phyloP scores from a whole-genome alignment of 441 rosid genomes.

The Adansonia grandidieri region DNA sequence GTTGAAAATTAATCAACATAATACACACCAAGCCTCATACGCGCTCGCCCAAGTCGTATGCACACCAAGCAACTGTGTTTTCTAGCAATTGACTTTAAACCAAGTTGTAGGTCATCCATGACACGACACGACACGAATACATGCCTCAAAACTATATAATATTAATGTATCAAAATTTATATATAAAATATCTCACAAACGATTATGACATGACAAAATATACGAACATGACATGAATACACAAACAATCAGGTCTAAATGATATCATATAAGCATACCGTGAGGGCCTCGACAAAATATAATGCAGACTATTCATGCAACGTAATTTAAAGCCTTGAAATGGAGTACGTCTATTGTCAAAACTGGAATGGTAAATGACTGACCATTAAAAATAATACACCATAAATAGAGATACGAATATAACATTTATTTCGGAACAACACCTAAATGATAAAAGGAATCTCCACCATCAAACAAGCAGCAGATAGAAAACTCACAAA shows the following conservation, averaged over 20 bases:
- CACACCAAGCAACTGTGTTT: not conserved
- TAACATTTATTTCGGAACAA: slow-evolving; percentile 1
- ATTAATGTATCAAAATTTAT: no score
- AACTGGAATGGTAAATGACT: not conserved
- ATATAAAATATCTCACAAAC: no score
- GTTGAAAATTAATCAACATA: not conserved
- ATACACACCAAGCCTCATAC: not conserved
- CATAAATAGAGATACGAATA: not conserved
- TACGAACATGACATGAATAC: no score
- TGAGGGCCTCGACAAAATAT: not conserved
- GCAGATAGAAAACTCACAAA: not conserved
- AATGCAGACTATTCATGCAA: not conserved
- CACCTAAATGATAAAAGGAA: not conserved
- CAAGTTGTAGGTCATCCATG: not conserved
- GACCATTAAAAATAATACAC: not conserved
- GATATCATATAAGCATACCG: not conserved
- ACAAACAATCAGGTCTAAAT: not conserved
- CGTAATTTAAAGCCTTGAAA: slow-evolving; percentile 2
- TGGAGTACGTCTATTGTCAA: not conserved
- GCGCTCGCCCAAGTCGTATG: not conserved
- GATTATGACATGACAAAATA: no score
- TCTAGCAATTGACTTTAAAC: slow-evolving; percentile 3
- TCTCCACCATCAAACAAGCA: not conserved
- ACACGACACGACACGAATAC: no score
- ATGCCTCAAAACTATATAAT: no score